These are phyloP conservation scores for Solioccasus polychromus DNA, from an alignment of 768 basidiomycete genomes.

Conservation along the genomic window DNA sequence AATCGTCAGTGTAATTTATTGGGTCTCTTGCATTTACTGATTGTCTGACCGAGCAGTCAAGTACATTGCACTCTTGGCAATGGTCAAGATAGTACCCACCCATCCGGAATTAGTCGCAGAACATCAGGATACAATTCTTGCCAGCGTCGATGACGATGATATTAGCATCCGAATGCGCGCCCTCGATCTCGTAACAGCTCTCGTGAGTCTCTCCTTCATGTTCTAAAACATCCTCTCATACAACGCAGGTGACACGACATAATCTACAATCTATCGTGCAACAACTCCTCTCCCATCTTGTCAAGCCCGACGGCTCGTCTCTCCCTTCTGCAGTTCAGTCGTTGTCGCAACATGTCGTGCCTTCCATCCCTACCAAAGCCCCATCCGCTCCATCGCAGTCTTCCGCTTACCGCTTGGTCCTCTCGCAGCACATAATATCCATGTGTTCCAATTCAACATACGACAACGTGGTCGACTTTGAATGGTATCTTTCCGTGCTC, in stretches of 20 bases:
- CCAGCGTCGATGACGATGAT: conserved; percentile 89
- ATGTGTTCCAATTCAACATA: conserved; percentile 85
- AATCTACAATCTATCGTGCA: conserved; percentile 90
- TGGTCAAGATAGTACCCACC: conserved; percentile 93
- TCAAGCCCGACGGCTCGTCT: conserved; percentile 51
- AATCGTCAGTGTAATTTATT: conserved; percentile 64
- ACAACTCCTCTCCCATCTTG: conserved; percentile 84
- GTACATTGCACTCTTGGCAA: conserved; percentile 92
- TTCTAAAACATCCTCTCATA: not conserved
- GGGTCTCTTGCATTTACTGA: conserved; percentile 13
- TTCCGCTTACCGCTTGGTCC: conserved; percentile 79
- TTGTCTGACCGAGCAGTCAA: conserved; percentile 62
- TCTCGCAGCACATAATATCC: conserved; percentile 79
- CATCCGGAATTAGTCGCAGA: conserved; percentile 87
- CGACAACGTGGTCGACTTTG: conserved; percentile 86
- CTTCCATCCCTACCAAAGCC: conserved; percentile 36
- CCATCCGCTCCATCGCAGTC: conserved; percentile 61
- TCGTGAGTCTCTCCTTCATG: conserved; percentile 50
- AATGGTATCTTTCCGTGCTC: conserved; percentile 96
- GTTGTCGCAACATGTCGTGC: conserved; percentile 50
- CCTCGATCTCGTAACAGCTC: conserved; percentile 88
- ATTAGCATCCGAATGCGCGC: conserved; percentile 96
- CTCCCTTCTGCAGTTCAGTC: conserved; percentile 57
- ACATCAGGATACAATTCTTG: conserved; percentile 87
- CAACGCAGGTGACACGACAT: conserved; percentile 65